Evolutionary conservation across 495 filamentous ascomycete species (phyloP), one percentile per base, ranked within the genome.

Genomic region (Hypomontagnella monticulosa): DNA sequence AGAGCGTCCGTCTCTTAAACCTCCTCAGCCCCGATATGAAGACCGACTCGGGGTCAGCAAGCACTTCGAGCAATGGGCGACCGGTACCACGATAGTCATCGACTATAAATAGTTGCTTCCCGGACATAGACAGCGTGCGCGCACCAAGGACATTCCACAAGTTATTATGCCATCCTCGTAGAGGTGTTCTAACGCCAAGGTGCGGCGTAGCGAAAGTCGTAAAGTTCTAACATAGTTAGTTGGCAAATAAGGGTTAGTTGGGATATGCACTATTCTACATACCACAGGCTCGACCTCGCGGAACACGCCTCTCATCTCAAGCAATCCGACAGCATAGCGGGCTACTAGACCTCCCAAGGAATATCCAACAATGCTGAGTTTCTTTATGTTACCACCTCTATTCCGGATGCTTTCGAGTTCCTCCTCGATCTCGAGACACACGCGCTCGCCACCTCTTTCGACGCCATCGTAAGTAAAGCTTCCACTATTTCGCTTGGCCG

Each of bases 391-490:
- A 33, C 87, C 83, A 3, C 93, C 93, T n/a, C 74, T 76, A 33
- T 75, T 74, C 12, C 83, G 81, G 42, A 94, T 81, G n/a, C 81
- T 73, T 30, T 89, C 84, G 32, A 97, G 75, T 36, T 87, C 88
- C 64, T 93, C 87, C 75, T 97, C 93, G 51, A 97, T 92, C 80
- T 98, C 94, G 63, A 87, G 79, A 15, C 89, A 89, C 30, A 97
- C 87, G 37, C 94, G 88, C 81, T 98, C 94, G 57, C 91, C 94
- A 56, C 93, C 91, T 7, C 89, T 79, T 68, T 97, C 93, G 71
- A 98, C 93, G 51, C 94, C 94, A 77, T 98, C 94, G 75, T 98
- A 98, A 18, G 94, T 98, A 76, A 89, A 91, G 60, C 79, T 89
- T 4, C 93, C 92, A 52, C 85, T 81, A 75, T 97, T 98, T 57